Percentiles rank a stretch among this genome's conserved stretches.
phyloP scores from a whole-genome alignment of 257 asterid genomes.

The Coffea eugenioides region DNA sequence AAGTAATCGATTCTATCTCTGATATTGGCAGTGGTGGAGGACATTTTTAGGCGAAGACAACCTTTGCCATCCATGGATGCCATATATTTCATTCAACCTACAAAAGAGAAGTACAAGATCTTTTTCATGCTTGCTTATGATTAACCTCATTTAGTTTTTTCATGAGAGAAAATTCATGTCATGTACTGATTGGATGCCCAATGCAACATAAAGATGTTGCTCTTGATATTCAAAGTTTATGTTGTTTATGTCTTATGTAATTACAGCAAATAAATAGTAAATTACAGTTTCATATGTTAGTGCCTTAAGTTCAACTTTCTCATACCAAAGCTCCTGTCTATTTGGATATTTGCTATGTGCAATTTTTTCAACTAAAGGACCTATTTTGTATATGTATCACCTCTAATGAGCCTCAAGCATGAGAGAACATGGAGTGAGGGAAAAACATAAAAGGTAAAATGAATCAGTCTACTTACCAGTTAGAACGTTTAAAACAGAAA shows the following conservation, averaged over 20 bases:
- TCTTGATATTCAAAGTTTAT: not conserved
- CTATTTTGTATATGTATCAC: not conserved
- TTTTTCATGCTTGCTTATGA: conserved; percentile 16
- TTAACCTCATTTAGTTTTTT: conserved; percentile 11
- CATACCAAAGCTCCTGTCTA: not conserved
- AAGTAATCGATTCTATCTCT: not conserved
- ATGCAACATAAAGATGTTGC: not conserved
- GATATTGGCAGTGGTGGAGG: conserved; percentile 86
- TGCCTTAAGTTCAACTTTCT: not conserved
- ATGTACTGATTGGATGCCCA: not conserved
- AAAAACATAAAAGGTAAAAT: not conserved
- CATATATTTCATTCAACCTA: conserved; percentile 87
- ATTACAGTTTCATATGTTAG: not conserved
- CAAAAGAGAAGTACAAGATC: conserved; percentile 77
- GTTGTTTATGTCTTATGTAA: not conserved
- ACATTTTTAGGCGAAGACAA: conserved; percentile 87
- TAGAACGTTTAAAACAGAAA: not conserved
- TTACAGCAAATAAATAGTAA: not conserved
- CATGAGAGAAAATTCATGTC: not conserved
- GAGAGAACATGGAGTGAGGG: not conserved
- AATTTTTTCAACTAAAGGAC: not conserved
- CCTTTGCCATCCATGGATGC: conserved; percentile 99
- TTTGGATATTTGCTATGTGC: not conserved
- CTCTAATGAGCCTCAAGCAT: not conserved
- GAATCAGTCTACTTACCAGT: not conserved